Conservation (phyloP, 306 rosid genomes). For the Comarum palustre region DNA sequence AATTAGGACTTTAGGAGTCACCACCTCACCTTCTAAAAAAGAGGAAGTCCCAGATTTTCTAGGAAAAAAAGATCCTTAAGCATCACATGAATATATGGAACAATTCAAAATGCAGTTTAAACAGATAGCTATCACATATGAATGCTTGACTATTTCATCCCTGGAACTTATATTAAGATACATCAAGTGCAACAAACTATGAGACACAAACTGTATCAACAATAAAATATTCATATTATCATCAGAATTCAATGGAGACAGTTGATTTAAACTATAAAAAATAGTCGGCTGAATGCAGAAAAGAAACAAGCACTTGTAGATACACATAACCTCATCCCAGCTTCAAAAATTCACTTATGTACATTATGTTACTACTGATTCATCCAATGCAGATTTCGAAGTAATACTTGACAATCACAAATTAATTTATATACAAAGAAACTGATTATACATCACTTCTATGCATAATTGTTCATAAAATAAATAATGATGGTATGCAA, state of each 20-base stretch:
- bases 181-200: not conserved
- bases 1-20: not conserved
- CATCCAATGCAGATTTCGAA: not conserved
- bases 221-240: not conserved
- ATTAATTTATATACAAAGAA: not conserved
- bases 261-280: not conserved
- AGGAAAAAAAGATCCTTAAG: too few species aligned
- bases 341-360: not conserved
- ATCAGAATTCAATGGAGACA: not conserved
- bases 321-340: not conserved
- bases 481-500: not conserved
- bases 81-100: too few species aligned
- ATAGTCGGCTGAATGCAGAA: not conserved
- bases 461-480: not conserved
- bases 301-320: not conserved
- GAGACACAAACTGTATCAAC: not conserved
- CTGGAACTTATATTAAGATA: not conserved
- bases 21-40: not conserved
- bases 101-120: not conserved
- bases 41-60: not conserved
- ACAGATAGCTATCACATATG: not conserved
- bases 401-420: not conserved
- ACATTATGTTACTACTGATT: not conserved
- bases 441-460: slow-evolving; percentile 3
- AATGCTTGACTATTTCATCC: not conserved